Evolutionary conservation across 192 early-diverging fungal genomes (phyloP).

Genomic region (Rhizophagus clarus): DNA sequence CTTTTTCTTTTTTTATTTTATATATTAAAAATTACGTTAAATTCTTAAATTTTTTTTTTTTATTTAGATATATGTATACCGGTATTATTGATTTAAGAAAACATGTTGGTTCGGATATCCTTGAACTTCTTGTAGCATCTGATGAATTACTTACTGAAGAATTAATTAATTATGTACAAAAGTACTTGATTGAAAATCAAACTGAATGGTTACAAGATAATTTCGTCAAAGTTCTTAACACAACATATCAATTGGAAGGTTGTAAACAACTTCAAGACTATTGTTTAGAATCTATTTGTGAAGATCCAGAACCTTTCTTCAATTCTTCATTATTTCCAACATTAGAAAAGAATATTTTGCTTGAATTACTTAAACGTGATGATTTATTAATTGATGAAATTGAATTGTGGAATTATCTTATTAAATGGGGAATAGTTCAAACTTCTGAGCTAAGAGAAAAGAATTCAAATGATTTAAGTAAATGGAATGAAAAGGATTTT

Average conservation of each 20-base stretch:
- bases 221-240: conserved; percentile 7
- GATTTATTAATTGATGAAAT: conserved; percentile 25
- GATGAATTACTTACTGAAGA: conserved; percentile 24
- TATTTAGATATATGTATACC: conserved; percentile 21
- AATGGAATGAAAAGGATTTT: not conserved
- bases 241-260: not conserved
- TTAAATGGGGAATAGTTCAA: conserved; percentile 15
- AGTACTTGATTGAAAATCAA: conserved; percentile 23
- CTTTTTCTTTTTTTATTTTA: not conserved
- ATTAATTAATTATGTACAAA: not conserved
- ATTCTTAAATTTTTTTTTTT: not conserved
- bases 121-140: conserved; percentile 14
- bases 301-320: conserved; percentile 19
- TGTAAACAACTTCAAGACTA: conserved; percentile 18
- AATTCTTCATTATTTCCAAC: not conserved
- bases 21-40: too few species aligned
- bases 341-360: conserved; percentile 13
- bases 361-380: not conserved
- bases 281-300: conserved; percentile 11
- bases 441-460: not conserved
- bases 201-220: not conserved
- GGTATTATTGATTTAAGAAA: conserved; percentile 7
- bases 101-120: not conserved
- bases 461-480: not conserved
- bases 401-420: conserved; percentile 20